phyloP scores from a whole-genome alignment of 1,284 basidiomycete genomes.

The Ceratobasidium sp. region DNA sequence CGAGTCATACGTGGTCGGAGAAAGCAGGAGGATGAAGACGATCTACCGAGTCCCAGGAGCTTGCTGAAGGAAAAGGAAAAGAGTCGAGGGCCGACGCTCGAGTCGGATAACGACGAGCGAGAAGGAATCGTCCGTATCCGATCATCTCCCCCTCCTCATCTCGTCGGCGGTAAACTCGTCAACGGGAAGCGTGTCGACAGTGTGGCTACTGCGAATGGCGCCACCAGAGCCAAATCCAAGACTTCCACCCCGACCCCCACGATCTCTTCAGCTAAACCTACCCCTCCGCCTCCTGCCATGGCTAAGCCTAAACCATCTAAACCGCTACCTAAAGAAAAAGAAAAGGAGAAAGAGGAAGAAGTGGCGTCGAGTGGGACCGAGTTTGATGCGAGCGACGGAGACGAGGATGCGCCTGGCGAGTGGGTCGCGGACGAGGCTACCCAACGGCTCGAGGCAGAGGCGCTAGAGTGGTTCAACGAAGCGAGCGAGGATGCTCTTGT shows the following conservation, averaged over 20 bases:
- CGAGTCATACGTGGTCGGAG: conserved; percentile 1
- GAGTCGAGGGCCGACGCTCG: neutral
- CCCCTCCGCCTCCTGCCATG: neutral
- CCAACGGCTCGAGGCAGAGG: conserved; percentile 55
- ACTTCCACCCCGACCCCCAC: conserved; percentile 15
- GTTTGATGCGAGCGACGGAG: conserved; percentile 24
- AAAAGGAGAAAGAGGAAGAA: conserved; percentile 7
- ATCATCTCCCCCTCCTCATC: conserved; percentile 3
- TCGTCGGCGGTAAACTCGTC: neutral
- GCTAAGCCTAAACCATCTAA: neutral
- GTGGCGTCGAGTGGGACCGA: conserved; percentile 16
- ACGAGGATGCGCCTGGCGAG: conserved; percentile 12
- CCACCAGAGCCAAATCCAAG: neutral
- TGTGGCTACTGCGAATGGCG: neutral
- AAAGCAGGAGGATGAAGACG: conserved; percentile 15
- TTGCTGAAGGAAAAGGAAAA: neutral
- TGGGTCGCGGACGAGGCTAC: conserved; percentile 45
- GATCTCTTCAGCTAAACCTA: neutral
- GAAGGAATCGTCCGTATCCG: conserved; percentile 12
- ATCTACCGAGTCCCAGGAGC: conserved; percentile 12
- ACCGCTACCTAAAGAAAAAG: neutral
- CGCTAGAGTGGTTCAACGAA: conserved; percentile 88
- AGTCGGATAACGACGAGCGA: conserved; percentile 30
- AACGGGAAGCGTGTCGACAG: conserved; percentile 5
- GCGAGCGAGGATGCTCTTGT: conserved; percentile 77